phyloP scores from a whole-genome alignment of 148 eudicot species.

The Simmondsia chinensis region DNA sequence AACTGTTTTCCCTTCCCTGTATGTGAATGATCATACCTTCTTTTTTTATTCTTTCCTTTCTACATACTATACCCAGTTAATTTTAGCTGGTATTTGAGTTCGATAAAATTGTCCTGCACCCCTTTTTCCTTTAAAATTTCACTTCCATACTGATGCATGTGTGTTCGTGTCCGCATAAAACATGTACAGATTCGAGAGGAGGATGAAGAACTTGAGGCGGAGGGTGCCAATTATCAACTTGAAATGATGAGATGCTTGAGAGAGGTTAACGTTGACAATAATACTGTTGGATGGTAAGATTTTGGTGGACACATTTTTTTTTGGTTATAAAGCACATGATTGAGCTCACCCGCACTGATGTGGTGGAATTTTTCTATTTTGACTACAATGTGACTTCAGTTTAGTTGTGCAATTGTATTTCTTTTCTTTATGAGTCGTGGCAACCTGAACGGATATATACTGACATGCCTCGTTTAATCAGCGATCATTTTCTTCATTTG shows the following conservation, averaged over 20 bases:
- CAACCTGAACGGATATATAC: too few species aligned
- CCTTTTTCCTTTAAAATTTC: too few species aligned
- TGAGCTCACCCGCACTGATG: not conserved
- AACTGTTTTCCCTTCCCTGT: conserved; percentile 98
- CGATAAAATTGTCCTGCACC: not conserved
- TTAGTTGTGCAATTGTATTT: too few species aligned
- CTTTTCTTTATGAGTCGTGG: too few species aligned
- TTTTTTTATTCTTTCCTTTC: not conserved
- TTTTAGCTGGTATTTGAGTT: not conserved
- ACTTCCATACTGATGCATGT: not conserved
- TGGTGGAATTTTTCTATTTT: too few species aligned
- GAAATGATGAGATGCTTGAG: conserved; percentile 99
- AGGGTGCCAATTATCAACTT: conserved; percentile 97
- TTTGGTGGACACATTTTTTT: not conserved
- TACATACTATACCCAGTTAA: not conserved
- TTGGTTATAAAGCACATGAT: not conserved
- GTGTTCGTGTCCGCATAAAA: not conserved
- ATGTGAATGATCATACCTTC: conserved; percentile 15
- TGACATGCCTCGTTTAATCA: too few species aligned
- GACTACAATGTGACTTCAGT: too few species aligned
- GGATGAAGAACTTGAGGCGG: conserved; percentile 95
- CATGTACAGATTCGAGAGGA: conserved; percentile 67
- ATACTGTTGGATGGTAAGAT: conserved; percentile 96
- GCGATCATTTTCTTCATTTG: too few species aligned
- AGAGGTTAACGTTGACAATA: conserved; percentile 97